Evolutionary conservation across 306 rosid species (phyloP).

Genomic region (Sophora flavescens): DNA sequence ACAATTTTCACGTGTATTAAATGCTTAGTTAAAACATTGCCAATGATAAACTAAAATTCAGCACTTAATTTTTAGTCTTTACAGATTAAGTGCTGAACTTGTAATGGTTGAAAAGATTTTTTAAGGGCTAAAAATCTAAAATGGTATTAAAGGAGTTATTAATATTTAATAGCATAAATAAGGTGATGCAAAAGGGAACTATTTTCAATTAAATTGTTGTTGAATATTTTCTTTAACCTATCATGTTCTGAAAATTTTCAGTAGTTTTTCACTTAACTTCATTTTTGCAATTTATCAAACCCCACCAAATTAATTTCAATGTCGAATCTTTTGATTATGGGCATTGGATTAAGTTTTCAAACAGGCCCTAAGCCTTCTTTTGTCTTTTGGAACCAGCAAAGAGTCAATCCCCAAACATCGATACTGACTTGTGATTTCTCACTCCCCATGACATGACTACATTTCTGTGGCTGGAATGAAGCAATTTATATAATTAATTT

Average conservation of each 20-base stretch:
- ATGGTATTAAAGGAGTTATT: background rate
- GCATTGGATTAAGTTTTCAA: constrained; percentile 28
- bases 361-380: background rate
- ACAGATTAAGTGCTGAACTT: constrained; percentile 19
- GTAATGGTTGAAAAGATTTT: background rate
- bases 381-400: constrained; percentile 22
- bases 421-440: constrained; percentile 19
- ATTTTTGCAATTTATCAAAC: constrained; percentile 12
- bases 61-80: background rate
- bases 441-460: background rate
- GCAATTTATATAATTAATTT: constrained; percentile 7
- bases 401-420: background rate
- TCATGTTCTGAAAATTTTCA: constrained; percentile 6
- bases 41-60: constrained; percentile 3
- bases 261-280: constrained; percentile 20
- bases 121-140: constrained; percentile 4
- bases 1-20: constrained; percentile 7
- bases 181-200: background rate
- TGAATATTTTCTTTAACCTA: constrained; percentile 1
- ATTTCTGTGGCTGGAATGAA: background rate
- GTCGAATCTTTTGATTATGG: constrained; percentile 25
- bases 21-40: constrained; percentile 6
- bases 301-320: constrained; percentile 7
- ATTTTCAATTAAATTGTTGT: constrained; percentile 16
- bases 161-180: constrained; percentile 12